phyloP scores from a whole-genome alignment of 1,139 yeast genomes.

The Hyphopichia khmerensis region DNA sequence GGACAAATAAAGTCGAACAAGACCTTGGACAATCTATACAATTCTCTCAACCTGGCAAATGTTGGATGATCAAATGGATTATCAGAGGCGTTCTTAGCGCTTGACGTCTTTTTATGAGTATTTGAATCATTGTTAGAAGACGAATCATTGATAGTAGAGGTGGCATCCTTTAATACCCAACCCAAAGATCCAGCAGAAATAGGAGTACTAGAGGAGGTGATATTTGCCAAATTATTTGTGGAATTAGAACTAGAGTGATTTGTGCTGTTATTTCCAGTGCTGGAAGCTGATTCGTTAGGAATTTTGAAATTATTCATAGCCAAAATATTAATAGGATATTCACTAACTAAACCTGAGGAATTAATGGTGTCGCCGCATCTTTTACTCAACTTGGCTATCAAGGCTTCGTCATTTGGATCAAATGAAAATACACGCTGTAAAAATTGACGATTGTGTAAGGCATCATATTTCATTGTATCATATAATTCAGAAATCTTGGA shows the following conservation, averaged over 20 bases:
- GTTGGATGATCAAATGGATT: conserved; percentile 83
- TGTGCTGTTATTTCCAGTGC: conserved; percentile 6
- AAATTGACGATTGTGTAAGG: conserved; percentile 89
- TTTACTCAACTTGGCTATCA: conserved; percentile 33
- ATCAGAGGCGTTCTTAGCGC: conserved; percentile 18
- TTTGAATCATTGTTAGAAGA: conserved; percentile 23
- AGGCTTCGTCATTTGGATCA: conserved; percentile 52
- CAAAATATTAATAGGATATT: conserved; percentile 76
- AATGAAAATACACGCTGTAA: conserved; percentile 80
- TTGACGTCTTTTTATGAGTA: conserved; percentile 12
- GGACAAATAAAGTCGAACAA: conserved; percentile 97
- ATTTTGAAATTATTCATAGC: conserved; percentile 76
- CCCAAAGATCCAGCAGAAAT: conserved; percentile 69
- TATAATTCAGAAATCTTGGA: conserved; percentile 94
- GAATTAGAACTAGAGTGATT: conserved; percentile 22
- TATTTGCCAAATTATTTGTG: conserved; percentile 26
- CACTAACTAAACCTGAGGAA: conserved; percentile 65
- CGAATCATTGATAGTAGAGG: conserved; percentile 22
- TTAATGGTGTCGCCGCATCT: conserved; percentile 54
- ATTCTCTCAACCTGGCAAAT: conserved; percentile 78
- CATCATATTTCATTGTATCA: conserved; percentile 98
- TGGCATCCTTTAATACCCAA: conserved; percentile 65
- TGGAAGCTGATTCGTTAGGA: conserved; percentile 28
- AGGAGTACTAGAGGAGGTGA: conserved; percentile 24
- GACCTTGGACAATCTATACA: conserved; percentile 87